Conservation (phyloP, 306 rosid genomes). For the Nissolia schottii region DNA sequence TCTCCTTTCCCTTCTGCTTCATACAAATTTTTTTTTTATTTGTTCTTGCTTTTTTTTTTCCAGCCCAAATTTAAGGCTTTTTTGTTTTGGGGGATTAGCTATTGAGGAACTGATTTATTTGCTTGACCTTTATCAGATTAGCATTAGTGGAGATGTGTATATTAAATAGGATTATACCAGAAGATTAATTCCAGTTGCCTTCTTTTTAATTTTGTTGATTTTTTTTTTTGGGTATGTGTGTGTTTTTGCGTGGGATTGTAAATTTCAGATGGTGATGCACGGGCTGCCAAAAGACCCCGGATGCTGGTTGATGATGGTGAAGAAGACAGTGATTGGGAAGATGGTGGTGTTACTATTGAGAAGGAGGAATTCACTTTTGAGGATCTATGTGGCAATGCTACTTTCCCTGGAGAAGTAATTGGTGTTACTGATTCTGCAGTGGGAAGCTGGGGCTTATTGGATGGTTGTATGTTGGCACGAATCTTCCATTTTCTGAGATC, state of each 20-base stretch:
- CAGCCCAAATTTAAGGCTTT: background rate
- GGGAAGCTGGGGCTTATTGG: slow-evolving; percentile 73
- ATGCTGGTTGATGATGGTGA: slow-evolving; percentile 63
- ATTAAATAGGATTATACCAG: background rate
- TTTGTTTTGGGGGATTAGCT: background rate
- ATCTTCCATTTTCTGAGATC: slow-evolving; percentile 77
- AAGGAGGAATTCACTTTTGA: slow-evolving; percentile 64
- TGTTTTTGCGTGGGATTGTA: slow-evolving; percentile 28
- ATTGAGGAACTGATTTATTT: background rate
- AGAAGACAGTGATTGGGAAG: slow-evolving; percentile 65
- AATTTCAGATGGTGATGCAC: slow-evolving; percentile 63
- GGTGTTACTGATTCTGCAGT: slow-evolving; percentile 37
- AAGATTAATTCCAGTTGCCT: background rate
- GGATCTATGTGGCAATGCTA: slow-evolving; percentile 63
- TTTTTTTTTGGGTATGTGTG: background rate
- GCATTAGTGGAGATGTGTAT: background rate
- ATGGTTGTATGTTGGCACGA: slow-evolving; percentile 67
- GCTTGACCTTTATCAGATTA: background rate
- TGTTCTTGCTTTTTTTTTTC: background rate
- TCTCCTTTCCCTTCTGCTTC: background rate
- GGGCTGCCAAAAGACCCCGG: slow-evolving; percentile 75
- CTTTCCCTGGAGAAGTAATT: slow-evolving; percentile 44
- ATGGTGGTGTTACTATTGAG: slow-evolving; percentile 33
- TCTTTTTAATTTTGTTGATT: background rate
- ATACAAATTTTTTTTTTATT: background rate